Evolutionary conservation across 192 early-diverging fungal species (phyloP).

Genomic region (Coemansia sp.): DNA sequence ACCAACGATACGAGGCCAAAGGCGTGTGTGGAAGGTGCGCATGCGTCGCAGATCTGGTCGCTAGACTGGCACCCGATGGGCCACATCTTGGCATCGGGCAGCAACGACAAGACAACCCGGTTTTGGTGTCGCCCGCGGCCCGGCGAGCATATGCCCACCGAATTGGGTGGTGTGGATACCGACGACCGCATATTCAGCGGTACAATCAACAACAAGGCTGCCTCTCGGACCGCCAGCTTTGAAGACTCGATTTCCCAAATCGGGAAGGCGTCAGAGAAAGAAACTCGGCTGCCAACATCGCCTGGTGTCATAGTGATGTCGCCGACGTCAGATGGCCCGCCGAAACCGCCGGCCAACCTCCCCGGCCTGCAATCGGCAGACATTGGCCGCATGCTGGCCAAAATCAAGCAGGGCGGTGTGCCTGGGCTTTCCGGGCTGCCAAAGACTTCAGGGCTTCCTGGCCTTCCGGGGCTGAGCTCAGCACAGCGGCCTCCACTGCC

Average conservation of each 20-base stretch:
- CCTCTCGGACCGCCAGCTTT: slow-evolving; percentile 14
- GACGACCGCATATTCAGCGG: slow-evolving; percentile 36
- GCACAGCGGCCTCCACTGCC: neutral
- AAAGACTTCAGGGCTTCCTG: neutral
- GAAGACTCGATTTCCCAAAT: neutral
- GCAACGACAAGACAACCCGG: slow-evolving; percentile 92
- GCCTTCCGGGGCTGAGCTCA: neutral
- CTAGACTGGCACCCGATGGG: slow-evolving; percentile 97
- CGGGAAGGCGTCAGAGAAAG: neutral
- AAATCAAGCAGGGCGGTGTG: slow-evolving; percentile 28
- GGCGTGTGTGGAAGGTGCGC: slow-evolving; percentile 68
- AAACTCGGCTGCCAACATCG: neutral
- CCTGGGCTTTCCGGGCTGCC: slow-evolving; percentile 19
- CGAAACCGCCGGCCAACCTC: neutral
- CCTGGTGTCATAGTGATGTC: neutral
- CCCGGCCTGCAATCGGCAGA: slow-evolving; percentile 31
- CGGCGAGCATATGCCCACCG: slow-evolving; percentile 54
- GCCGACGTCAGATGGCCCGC: neutral
- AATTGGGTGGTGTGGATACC: slow-evolving; percentile 22
- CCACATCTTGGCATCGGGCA: slow-evolving; percentile 88
- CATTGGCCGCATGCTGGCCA: slow-evolving; percentile 36
- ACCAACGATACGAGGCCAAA: slow-evolving; percentile 58
- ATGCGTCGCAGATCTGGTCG: slow-evolving; percentile 89
- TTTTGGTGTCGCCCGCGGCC: slow-evolving; percentile 95
- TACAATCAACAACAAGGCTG: slow-evolving; percentile 13